These are phyloP conservation scores for Maudiozyma barnettii DNA, from an alignment of 805 yeast species.

Conservation along the genomic window DNA sequence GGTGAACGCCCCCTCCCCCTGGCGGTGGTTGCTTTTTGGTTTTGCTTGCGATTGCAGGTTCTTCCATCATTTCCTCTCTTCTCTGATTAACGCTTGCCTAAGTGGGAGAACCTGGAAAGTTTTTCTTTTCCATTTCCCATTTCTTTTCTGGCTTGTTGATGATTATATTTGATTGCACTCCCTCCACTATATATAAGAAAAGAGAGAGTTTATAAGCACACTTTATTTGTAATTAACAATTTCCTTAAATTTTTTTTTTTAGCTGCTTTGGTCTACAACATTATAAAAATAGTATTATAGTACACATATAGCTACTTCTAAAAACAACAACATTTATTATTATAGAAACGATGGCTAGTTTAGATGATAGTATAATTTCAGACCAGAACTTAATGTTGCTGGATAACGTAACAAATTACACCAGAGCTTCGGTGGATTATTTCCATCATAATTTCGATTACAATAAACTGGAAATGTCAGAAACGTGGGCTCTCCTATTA, in stretches of 20 bases:
- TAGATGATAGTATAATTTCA: slow-evolving; percentile 26
- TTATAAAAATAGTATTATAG: neutral
- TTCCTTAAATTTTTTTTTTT: neutral
- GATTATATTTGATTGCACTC: neutral
- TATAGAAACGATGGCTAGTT: slow-evolving; percentile 15
- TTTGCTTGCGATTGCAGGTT: neutral
- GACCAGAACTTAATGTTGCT: slow-evolving; percentile 23
- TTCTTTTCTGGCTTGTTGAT: no score
- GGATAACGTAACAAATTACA: slow-evolving; percentile 27
- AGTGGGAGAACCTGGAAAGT: no score
- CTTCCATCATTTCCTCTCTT: neutral
- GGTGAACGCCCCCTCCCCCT: no score
- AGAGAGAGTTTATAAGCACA: no score
- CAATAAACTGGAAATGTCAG: slow-evolving; percentile 9
- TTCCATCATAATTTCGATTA: slow-evolving; percentile 18
- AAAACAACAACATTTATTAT: neutral
- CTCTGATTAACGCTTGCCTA: neutral
- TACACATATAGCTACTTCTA: no score
- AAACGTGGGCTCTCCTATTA: slow-evolving; percentile 14
- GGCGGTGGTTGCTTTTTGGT: neutral
- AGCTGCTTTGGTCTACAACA: neutral
- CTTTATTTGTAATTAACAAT: no score
- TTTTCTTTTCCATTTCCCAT: no score
- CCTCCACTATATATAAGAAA: neutral
- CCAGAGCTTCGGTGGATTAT: slow-evolving; percentile 24